Evolutionary conservation across 371 early-diverging fungal species (phyloP), one percentile per base, ranked within the genome.

Genomic region (Circinella umbellata): DNA sequence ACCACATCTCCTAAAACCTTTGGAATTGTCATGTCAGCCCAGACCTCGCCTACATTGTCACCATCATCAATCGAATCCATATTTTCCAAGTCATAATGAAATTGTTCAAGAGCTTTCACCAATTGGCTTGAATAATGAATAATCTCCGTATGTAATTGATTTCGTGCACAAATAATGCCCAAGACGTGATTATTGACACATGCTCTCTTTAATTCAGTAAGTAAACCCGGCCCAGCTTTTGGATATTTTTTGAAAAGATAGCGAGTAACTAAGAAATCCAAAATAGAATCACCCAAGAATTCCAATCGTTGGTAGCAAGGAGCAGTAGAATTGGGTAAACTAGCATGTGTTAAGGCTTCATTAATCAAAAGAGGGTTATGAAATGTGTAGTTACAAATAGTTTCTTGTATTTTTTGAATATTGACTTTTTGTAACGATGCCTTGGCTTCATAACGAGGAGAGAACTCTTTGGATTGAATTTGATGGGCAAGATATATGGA

Each of bases 241-340:
- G 84, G 85, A 64, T 86, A 83, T 68, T 81, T 84, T 17, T 85
- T 69, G 70, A 84, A 97, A 62, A 95, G 86, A 61, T 93, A 86
- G n/a, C 86, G 81, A 10, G 93, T 91, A 0, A 93, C 88, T 65
- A 94, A 80, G 73, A 90, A 94, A 69, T 95, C 95, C 18, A 98
- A 74, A 10, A 97, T 88, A 0, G 97, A 93, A 76, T 98, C 98
- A n/a, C 98, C 98, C 61, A 98, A 73, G 73, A 94, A 98, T 80
- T 98, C 98, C 3, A 98, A 84, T 4, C 98, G 92, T 79, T 98
- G 94, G 71, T 96, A 98, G 69, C 93, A 94, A 13, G 83, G 76
- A 0, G 86, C 83, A 17, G 78, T 77, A 0, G 83, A 77, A 51
- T 86, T 84, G 34, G 88, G 83, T 8, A 87, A 82, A 66, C 92